phyloP scores from a whole-genome alignment of 2,329 filamentous ascomycete genomes.

The Calcarisporium arbuscula region DNA sequence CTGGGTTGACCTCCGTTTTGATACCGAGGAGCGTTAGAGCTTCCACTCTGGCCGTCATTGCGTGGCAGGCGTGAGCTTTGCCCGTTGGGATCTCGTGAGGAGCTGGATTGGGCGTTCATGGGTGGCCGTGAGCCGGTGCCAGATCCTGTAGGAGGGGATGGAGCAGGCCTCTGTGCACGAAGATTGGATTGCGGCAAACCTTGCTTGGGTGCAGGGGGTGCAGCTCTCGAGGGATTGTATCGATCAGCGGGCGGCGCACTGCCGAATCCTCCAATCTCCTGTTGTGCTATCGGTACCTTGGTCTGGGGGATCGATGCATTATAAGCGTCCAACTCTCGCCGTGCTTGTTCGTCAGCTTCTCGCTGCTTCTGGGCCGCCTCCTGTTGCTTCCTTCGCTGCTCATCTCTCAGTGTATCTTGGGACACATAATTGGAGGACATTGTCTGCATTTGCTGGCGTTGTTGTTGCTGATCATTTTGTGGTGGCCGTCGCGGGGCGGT shows the following conservation, averaged over 20 bases:
- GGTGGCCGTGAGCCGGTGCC: conserved; percentile 37
- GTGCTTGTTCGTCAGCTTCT: conserved; percentile 58
- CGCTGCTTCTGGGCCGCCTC: conserved; percentile 52
- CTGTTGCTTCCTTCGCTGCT: conserved; percentile 55
- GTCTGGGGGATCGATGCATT: conserved; percentile 83
- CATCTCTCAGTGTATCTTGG: conserved; percentile 45
- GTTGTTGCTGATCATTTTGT: conserved; percentile 39
- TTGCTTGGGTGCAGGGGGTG: conserved; percentile 69
- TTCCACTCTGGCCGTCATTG: conserved; percentile 39
- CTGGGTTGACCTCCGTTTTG: conserved; percentile 46
- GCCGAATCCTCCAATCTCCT: conserved; percentile 68
- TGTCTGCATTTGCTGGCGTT: conserved; percentile 52
- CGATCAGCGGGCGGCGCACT: conserved; percentile 46
- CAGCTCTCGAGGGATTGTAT: conserved; percentile 80
- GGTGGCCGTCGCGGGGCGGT: conserved; percentile 41
- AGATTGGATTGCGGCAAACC: conserved; percentile 49
- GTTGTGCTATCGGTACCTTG: conserved; percentile 74
- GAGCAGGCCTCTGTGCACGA: conserved; percentile 73
- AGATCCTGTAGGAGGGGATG: conserved; percentile 53
- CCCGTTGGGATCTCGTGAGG: conserved; percentile 32
- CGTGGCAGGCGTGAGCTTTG: conserved; percentile 40
- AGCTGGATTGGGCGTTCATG: conserved; percentile 41
- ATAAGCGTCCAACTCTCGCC: conserved; percentile 78
- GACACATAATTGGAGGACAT: conserved; percentile 48
- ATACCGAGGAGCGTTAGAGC: conserved; percentile 50